Percentiles rank a stretch among this genome's conserved stretches.
phyloP scores from a whole-genome alignment of 345 rosid genomes.

The Brassica juncea region DNA sequence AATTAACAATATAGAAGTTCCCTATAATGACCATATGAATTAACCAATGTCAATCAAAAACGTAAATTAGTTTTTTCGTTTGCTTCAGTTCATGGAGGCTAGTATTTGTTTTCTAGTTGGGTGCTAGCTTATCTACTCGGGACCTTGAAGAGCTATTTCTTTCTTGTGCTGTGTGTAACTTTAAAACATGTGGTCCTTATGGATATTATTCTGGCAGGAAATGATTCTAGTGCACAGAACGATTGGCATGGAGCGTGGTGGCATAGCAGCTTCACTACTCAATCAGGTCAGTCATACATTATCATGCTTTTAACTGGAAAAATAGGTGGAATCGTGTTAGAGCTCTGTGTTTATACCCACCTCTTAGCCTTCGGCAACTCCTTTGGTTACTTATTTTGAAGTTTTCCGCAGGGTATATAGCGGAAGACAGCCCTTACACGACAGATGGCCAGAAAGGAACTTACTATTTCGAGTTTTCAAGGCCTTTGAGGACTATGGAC shows the following conservation, averaged over 20 bases:
- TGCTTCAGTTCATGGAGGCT: background rate
- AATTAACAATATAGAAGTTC: background rate
- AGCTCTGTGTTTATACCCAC: background rate
- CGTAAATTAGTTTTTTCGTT: background rate
- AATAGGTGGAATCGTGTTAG: background rate
- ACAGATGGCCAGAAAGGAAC: slow-evolving; percentile 70
- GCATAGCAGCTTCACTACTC: slow-evolving; percentile 73
- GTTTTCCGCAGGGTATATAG: slow-evolving; percentile 61
- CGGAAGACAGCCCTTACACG: slow-evolving; percentile 86
- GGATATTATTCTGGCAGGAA: slow-evolving; percentile 50
- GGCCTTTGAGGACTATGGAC: slow-evolving; percentile 94
- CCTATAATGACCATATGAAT: background rate
- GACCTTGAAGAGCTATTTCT: slow-evolving; percentile 9
- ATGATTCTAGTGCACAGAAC: slow-evolving; percentile 87
- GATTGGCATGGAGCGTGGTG: slow-evolving; percentile 99
- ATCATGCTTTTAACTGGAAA: slow-evolving; percentile 10
- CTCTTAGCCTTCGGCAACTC: background rate
- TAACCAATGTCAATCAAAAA: background rate
- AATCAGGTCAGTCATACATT: slow-evolving; percentile 55
- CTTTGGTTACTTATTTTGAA: slow-evolving; percentile 11
- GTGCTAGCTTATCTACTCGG: slow-evolving; percentile 17
- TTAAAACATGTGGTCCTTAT: slow-evolving; percentile 9
- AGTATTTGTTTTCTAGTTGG: background rate
- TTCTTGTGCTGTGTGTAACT: background rate
- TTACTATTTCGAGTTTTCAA: slow-evolving; percentile 80